Percentiles rank a stretch among this genome's conserved stretches.
phyloP scores from a whole-genome alignment of 108 stramenopile genomes.

The Skeletonema costatum region DNA sequence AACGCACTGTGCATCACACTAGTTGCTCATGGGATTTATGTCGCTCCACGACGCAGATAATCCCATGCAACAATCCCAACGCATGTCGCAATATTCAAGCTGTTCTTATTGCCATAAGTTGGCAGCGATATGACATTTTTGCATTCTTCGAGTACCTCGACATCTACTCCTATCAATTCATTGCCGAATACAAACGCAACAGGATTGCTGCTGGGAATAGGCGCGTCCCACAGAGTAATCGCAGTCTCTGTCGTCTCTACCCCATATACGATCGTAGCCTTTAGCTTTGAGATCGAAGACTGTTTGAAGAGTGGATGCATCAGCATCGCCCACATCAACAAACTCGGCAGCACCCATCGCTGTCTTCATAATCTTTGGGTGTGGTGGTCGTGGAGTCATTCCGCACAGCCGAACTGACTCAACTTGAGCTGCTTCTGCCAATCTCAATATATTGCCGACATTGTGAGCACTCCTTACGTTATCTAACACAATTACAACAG shows the following conservation, averaged over 20 bases:
- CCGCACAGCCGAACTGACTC: conserved; percentile 54
- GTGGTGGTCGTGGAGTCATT: conserved; percentile 60
- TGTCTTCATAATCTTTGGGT: conserved; percentile 58
- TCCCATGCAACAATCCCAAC: conserved; percentile 59
- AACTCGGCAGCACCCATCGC: conserved; percentile 58
- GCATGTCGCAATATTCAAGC: conserved; percentile 62
- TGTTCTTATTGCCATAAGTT: conserved; percentile 62
- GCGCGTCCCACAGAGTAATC: conserved; percentile 46
- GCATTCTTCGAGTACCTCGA: conserved; percentile 47
- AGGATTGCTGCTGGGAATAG: conserved; percentile 22
- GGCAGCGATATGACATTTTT: conserved; percentile 53
- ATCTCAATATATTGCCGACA: conserved; percentile 57
- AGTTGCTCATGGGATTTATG: background rate
- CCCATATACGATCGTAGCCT: conserved; percentile 41
- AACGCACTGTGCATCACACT: background rate
- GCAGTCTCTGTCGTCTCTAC: conserved; percentile 59
- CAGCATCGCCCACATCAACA: conserved; percentile 36
- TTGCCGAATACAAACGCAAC: conserved; percentile 64
- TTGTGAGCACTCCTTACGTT: conserved; percentile 60
- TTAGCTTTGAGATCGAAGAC: conserved; percentile 48
- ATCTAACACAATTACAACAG: conserved; percentile 54
- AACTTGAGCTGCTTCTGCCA: conserved; percentile 51
- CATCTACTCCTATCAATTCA: conserved; percentile 60
- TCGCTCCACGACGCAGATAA: conserved; percentile 24
- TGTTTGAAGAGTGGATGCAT: conserved; percentile 46